Percentiles rank a stretch among this genome's conserved stretches.
phyloP scores from a whole-genome alignment of 2,329 filamentous ascomycete species.

The Rutstroemia sp. region DNA sequence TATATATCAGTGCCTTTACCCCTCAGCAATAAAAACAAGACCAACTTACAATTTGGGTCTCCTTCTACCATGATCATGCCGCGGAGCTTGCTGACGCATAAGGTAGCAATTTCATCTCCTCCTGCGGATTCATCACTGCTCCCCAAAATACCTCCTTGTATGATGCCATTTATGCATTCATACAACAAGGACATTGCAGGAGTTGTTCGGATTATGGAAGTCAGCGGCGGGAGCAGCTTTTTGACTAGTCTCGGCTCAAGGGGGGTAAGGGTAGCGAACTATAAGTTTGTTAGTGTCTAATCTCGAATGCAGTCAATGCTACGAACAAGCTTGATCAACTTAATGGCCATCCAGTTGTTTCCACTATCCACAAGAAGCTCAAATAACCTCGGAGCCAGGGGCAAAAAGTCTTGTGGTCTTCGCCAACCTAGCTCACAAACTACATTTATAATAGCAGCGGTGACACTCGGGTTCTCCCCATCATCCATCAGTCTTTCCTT shows the following conservation, averaged over 20 bases:
- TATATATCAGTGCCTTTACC: no score
- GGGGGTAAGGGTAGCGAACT: slow-evolving; percentile 93
- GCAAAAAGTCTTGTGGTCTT: slow-evolving; percentile 86
- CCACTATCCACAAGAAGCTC: slow-evolving; percentile 84
- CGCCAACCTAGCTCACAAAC: slow-evolving; percentile 94
- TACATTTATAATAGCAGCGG: slow-evolving; percentile 92
- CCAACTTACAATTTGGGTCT: slow-evolving; percentile 76
- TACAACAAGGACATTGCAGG: slow-evolving; percentile 97
- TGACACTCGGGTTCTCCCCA: slow-evolving; percentile 84
- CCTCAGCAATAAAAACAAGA: not conserved
- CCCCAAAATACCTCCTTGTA: slow-evolving; percentile 89
- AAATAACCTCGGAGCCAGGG: slow-evolving; percentile 84
- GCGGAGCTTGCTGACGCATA: slow-evolving; percentile 88
- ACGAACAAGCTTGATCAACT: slow-evolving; percentile 88
- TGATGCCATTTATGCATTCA: slow-evolving; percentile 97
- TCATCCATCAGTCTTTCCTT: slow-evolving; percentile 90
- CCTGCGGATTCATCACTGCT: slow-evolving; percentile 72
- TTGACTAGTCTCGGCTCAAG: slow-evolving; percentile 85
- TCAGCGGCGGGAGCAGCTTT: slow-evolving; percentile 85
- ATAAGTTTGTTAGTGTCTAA: slow-evolving; percentile 53
- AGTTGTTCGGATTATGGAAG: slow-evolving; percentile 87
- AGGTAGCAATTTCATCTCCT: slow-evolving; percentile 81
- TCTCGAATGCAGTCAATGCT: slow-evolving; percentile 31
- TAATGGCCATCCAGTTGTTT: slow-evolving; percentile 99
- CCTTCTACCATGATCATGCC: slow-evolving; percentile 92